Conservation (phyloP, 441 rosid species). For the Flueggea neowawraea region DNA sequence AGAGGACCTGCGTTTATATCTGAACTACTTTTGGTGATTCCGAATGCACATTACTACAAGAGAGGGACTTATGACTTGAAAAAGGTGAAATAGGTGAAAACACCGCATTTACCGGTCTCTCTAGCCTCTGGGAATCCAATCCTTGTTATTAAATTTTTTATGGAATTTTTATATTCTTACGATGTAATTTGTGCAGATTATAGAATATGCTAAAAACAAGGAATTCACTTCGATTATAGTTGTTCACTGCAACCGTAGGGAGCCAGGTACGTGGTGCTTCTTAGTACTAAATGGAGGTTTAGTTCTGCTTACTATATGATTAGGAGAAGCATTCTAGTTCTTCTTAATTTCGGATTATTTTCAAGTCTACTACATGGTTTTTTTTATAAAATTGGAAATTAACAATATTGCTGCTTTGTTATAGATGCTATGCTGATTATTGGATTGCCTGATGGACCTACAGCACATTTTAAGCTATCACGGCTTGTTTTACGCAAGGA, state of each 20-base stretch:
- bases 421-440: slow-evolving; percentile 77
- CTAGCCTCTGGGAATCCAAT: no score
- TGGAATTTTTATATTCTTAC: no score
- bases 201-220: slow-evolving; percentile 72
- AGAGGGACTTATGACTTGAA: slow-evolving; percentile 94
- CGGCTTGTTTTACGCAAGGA: slow-evolving; percentile 77
- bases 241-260: slow-evolving; percentile 83
- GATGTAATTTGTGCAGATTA: slow-evolving; percentile 37
- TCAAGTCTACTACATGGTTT: no score
- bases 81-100: slow-evolving; percentile 39
- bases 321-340: background rate
- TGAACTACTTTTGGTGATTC: slow-evolving; percentile 73
- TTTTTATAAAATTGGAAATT: no score
- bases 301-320: background rate
- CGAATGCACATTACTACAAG: slow-evolving; percentile 69
- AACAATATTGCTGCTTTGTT: background rate
- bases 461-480: slow-evolving; percentile 91
- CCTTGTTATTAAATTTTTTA: no score
- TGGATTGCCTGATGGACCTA: slow-evolving; percentile 86
- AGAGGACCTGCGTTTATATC: slow-evolving; percentile 83
- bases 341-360: background rate
- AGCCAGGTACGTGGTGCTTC: slow-evolving; percentile 59
- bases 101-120: no score
- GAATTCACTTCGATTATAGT: slow-evolving; percentile 79
- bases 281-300: background rate